A percentile compares a stretch with the other conserved stretches of the same genome.
Evolutionary conservation across 257 asterid species (phyloP).

Genomic region (Solanum chiquidenum): DNA sequence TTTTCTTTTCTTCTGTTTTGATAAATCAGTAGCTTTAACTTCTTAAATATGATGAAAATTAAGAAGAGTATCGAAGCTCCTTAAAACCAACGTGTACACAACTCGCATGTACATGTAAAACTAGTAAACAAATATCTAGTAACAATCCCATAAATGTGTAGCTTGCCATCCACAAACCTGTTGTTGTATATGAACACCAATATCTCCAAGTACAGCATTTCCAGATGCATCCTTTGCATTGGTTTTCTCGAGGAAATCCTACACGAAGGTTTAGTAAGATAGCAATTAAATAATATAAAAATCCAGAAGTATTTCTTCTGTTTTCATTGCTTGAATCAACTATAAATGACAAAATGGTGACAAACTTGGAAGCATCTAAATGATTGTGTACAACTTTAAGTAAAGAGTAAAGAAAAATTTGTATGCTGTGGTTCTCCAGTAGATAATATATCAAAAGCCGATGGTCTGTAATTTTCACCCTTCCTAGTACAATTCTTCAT

Average conservation of each 20-base stretch:
- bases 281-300: neutral
- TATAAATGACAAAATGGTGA: neutral
- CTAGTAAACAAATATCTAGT: neutral
- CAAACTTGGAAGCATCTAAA: neutral
- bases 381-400: neutral
- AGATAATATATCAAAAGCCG: neutral
- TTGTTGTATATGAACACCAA: constrained; percentile 75
- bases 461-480: neutral
- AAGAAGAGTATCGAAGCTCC: neutral
- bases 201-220: constrained; percentile 67
- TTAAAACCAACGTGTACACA: neutral
- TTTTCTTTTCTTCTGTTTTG: neutral
- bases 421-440: neutral
- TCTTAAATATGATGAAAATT: neutral
- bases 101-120: neutral
- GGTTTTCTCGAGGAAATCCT: constrained; percentile 65
- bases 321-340: neutral
- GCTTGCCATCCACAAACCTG: constrained; percentile 41
- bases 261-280: constrained; percentile 13
- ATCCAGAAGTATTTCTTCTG: neutral
- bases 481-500: neutral
- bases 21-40: neutral
- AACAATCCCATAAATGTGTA: neutral
- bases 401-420: neutral
- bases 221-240: constrained; percentile 92